These are phyloP conservation scores for Rhizopus stolonifer DNA, from an alignment of 371 early-diverging fungal genomes.

Conservation along the genomic window DNA sequence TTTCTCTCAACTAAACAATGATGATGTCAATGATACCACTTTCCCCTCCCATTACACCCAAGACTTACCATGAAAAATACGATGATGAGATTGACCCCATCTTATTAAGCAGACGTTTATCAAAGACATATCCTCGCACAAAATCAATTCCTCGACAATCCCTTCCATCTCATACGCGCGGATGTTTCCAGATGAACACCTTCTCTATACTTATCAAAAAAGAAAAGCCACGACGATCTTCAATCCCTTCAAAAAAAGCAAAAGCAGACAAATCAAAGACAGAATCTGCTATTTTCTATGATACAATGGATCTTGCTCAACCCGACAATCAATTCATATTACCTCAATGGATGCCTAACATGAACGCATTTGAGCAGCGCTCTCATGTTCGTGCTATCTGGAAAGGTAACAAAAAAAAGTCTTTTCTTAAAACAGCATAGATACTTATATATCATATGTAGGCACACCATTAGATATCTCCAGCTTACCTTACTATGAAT, in stretches of 20 bases:
- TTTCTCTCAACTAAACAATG: constrained; percentile 9
- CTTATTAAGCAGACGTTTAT: constrained; percentile 28
- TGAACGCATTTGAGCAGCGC: constrained; percentile 23
- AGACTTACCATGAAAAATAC: constrained; percentile 3
- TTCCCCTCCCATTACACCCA: constrained; percentile 30
- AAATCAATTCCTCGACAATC: constrained; percentile 24
- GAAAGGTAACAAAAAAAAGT: constrained; percentile 34
- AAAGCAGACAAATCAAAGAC: constrained; percentile 30
- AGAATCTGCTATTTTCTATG: constrained; percentile 32
- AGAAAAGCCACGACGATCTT: constrained; percentile 2
- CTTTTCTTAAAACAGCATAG: background rate
- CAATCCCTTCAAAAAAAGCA: constrained; percentile 14
- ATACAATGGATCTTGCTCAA: constrained; percentile 23
- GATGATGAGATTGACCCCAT: constrained; percentile 5
- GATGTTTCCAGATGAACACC: constrained; percentile 21
- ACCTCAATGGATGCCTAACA: constrained; percentile 30
- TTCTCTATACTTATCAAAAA: constrained; percentile 1
- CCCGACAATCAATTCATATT: constrained; percentile 18
- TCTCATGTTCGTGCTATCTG: constrained; percentile 25
- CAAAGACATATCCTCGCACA: constrained; percentile 5
- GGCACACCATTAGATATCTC: constrained; percentile 53
- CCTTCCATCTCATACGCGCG: constrained; percentile 16
- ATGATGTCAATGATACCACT: constrained; percentile 15
- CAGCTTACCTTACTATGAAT: constrained; percentile 44
- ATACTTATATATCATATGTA: constrained; percentile 6